Percentiles rank a stretch among this genome's conserved stretches.
Evolutionary conservation across 2,329 filamentous ascomycete genomes (phyloP).

Genomic region (Apiospora rasikravindrae): DNA sequence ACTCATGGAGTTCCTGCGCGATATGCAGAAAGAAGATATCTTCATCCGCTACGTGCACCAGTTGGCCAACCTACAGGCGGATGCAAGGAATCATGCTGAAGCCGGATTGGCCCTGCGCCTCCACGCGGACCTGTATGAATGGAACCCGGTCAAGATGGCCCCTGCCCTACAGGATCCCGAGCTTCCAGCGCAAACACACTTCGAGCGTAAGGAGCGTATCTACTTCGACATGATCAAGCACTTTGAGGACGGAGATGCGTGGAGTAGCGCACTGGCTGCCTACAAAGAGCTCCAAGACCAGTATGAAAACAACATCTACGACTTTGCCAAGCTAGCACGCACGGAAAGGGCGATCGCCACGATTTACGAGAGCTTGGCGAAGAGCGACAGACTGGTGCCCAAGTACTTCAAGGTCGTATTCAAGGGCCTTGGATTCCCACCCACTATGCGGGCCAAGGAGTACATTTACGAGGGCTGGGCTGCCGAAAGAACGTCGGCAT

Average conservation of each 20-base stretch:
- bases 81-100: conserved; percentile 80
- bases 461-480: conserved; percentile 88
- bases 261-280: conserved; percentile 84
- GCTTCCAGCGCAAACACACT: conserved; percentile 84
- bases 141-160: conserved; percentile 75
- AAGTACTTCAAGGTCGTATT: conserved; percentile 93
- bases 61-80: conserved; percentile 77
- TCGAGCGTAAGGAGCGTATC: conserved; percentile 89
- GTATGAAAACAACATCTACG: conserved; percentile 87
- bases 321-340: conserved; percentile 89
- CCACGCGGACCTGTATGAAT: conserved; percentile 91
- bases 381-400: conserved; percentile 77
- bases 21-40: conserved; percentile 97
- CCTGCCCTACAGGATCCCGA: conserved; percentile 72
- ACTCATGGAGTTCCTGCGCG: conserved; percentile 93
- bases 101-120: conserved; percentile 87
- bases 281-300: conserved; percentile 92
- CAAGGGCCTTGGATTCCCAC: conserved; percentile 85
- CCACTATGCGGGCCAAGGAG: conserved; percentile 82
- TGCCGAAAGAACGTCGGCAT: conserved; percentile 77
- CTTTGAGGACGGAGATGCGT: conserved; percentile 93
- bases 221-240: conserved; percentile 96
- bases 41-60: conserved; percentile 97
- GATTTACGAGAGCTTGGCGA: conserved; percentile 87
- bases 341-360: conserved; percentile 89